Conservation (phyloP, 208 protist species). For the Leishmania tropica region DNA sequence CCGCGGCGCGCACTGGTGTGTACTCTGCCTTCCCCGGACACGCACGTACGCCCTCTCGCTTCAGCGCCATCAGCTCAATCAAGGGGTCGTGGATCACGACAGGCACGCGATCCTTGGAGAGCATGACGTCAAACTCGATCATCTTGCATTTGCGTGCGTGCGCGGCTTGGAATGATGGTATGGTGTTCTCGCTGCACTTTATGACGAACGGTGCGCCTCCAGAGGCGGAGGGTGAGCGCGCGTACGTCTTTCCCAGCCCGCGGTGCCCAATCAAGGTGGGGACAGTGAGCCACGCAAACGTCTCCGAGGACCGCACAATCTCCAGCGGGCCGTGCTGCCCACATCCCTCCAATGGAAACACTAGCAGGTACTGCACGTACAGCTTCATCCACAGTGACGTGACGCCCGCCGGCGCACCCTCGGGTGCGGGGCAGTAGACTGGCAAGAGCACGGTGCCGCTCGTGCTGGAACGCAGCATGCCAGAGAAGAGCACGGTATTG, state of each 20-base stretch:
- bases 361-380: conserved; percentile 72
- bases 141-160: conserved; percentile 73
- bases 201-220: conserved; percentile 26
- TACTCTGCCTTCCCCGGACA: conserved; percentile 18
- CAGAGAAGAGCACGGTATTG: conserved; percentile 37
- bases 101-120: conserved; percentile 73
- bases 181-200: conserved; percentile 81
- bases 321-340: conserved; percentile 41
- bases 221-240: conserved; percentile 26
- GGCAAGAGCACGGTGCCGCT: conserved; percentile 42
- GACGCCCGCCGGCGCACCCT: conserved; percentile 16
- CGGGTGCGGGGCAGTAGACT: conserved; percentile 25
- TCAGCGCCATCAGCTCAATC: conserved; percentile 67
- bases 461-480: conserved; percentile 47
- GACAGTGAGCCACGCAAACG: conserved; percentile 48
- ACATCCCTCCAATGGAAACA: conserved; percentile 42
- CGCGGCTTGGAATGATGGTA: conserved; percentile 71
- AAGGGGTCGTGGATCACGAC: conserved; percentile 84
- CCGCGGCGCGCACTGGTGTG: conserved; percentile 49
- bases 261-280: conserved; percentile 79
- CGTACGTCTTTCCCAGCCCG: conserved; percentile 83
- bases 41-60: conserved; percentile 17
- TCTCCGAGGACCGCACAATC: conserved; percentile 64
- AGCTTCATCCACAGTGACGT: conserved; percentile 50
- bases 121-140: conserved; percentile 88